phyloP scores from a whole-genome alignment of 2,329 filamentous ascomycete species.

The Ramichloridium luteum region DNA sequence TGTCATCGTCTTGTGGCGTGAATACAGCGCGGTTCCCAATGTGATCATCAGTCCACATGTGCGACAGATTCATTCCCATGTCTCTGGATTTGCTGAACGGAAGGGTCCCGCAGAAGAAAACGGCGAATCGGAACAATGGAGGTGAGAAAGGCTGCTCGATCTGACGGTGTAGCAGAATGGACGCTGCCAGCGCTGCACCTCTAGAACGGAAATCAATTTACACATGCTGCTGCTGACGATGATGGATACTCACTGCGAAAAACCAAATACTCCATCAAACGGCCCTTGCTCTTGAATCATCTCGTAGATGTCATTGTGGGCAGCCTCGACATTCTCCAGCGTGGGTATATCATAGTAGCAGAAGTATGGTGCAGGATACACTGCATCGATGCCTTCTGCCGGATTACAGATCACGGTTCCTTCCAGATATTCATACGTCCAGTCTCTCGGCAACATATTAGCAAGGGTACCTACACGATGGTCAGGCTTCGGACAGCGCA shows the following conservation, averaged over 20 bases:
- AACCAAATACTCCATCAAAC: constrained; percentile 1
- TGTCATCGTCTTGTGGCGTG: constrained; percentile 1
- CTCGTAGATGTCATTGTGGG: neutral
- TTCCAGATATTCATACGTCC: neutral
- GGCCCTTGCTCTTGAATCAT: constrained; percentile 1
- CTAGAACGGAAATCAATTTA: neutral
- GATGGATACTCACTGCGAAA: constrained; percentile 1
- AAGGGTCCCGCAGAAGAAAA: constrained; percentile 7
- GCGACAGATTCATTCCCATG: neutral
- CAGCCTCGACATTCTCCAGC: neutral
- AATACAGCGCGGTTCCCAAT: neutral
- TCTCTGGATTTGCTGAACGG: constrained; percentile 2
- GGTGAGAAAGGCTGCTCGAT: constrained; percentile 5
- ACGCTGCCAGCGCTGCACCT: constrained; percentile 2
- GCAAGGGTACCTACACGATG: too few species aligned
- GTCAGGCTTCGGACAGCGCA: too few species aligned
- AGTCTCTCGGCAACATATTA: neutral
- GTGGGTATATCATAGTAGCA: neutral
- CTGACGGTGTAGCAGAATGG: constrained; percentile 8
- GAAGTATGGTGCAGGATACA: constrained; percentile 1
- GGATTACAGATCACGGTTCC: neutral
- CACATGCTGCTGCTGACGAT: neutral
- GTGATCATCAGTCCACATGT: constrained; percentile 1
- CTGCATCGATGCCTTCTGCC: neutral
- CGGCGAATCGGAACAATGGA: constrained; percentile 10